Evolutionary conservation across 2,329 filamentous ascomycete genomes (phyloP).

Genomic region (Venturia oleaginea): DNA sequence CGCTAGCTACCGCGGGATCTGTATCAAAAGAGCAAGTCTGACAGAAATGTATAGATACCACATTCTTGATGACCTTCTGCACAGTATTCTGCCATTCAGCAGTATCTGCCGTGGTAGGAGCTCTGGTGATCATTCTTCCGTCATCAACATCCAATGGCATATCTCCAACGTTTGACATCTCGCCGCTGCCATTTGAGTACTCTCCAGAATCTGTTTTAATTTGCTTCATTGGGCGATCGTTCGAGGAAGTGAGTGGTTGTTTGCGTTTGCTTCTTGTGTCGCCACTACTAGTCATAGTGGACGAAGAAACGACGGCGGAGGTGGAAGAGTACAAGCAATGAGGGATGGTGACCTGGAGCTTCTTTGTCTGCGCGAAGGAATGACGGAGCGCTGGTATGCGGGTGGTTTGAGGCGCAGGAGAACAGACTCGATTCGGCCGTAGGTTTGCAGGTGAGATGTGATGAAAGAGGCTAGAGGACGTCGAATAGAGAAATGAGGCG

Average conservation of each 20-base stretch:
- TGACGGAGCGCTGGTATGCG: neutral
- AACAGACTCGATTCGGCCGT: neutral
- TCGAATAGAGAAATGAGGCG: neutral
- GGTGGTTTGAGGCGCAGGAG: neutral
- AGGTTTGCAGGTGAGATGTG: neutral
- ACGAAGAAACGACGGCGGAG: neutral
- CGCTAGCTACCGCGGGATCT: constrained; percentile 85
- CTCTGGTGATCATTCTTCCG: constrained; percentile 26
- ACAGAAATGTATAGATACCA: constrained; percentile 98
- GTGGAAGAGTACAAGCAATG: constrained; percentile 1
- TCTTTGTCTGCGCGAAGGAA: neutral
- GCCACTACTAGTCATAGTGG: constrained; percentile 26
- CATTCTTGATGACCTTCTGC: constrained; percentile 85
- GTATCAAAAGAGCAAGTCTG: constrained; percentile 98
- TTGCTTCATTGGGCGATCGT: constrained; percentile 47
- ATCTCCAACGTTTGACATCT: constrained; percentile 30
- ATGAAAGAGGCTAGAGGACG: neutral
- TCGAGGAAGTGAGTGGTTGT: constrained; percentile 40
- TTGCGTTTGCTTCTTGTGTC: constrained; percentile 46
- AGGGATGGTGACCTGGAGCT: neutral
- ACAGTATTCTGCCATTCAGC: constrained; percentile 95
- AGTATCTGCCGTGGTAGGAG: constrained; percentile 50
- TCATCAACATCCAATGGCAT: constrained; percentile 34
- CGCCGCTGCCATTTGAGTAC: constrained; percentile 32
- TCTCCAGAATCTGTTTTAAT: constrained; percentile 20